Evolutionary conservation across 495 filamentous ascomycete genomes (phyloP).

Genomic region (Hypomontagnella monticulosa): DNA sequence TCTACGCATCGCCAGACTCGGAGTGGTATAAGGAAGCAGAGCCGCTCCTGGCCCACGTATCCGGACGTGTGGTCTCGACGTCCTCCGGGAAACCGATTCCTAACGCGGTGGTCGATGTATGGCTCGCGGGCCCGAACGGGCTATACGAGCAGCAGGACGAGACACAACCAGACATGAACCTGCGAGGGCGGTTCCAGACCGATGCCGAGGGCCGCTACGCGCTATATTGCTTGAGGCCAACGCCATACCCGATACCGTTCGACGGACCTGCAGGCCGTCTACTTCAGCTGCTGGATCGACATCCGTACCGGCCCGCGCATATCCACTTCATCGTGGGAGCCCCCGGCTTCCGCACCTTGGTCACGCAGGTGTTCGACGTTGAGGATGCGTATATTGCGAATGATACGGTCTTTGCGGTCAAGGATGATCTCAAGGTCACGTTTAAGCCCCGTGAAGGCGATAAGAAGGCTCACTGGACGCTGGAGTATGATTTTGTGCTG

Average conservation of each 20-base stretch:
- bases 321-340: conserved; percentile 75
- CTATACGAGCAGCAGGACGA: conserved; percentile 83
- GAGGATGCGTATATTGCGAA: conserved; percentile 69
- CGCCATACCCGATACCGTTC: conserved; percentile 74
- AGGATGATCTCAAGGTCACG: conserved; percentile 75
- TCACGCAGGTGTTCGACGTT: conserved; percentile 79
- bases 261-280: conserved; percentile 69
- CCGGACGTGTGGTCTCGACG: conserved; percentile 69
- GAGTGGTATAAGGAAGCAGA: conserved; percentile 55
- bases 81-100: conserved; percentile 66
- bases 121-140: conserved; percentile 80
- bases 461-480: conserved; percentile 66
- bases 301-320: conserved; percentile 78
- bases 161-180: conserved; percentile 75
- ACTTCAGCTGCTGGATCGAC: conserved; percentile 68
- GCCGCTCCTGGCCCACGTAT: conserved; percentile 68
- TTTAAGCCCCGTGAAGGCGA: conserved; percentile 69
- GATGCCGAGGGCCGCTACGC: conserved; percentile 70
- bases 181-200: conserved; percentile 76
- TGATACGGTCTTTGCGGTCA: conserved; percentile 81
- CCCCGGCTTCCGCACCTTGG: conserved; percentile 60
- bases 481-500: conserved; percentile 66
- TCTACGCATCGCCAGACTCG: conserved; percentile 44
- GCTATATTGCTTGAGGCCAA: conserved; percentile 74
- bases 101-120: conserved; percentile 74